Evolutionary conservation across 148 eudicot genomes (phyloP).

Genomic region (Camellia lanceoleosa): DNA sequence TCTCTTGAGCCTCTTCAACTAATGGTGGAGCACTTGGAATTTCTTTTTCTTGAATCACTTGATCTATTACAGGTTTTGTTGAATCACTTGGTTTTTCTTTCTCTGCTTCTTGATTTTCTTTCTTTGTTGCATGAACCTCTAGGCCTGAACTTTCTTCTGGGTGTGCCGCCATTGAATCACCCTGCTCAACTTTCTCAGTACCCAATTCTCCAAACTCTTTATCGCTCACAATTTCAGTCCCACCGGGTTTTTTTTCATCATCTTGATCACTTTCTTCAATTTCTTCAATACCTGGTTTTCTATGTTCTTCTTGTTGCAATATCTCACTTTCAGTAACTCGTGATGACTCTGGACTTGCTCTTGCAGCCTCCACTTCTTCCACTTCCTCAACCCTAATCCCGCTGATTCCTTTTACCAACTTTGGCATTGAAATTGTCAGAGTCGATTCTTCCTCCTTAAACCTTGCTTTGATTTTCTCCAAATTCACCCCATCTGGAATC

Average conservation of each 20-base stretch:
- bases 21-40: background rate
- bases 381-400: conserved; percentile 54
- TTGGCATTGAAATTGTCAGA: conserved; percentile 70
- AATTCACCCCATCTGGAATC: conserved; percentile 56
- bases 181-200: too few species aligned
- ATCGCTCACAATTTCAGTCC: background rate
- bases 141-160: too few species aligned
- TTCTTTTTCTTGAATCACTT: background rate
- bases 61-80: background rate
- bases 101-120: too few species aligned
- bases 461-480: conserved; percentile 56
- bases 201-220: background rate
- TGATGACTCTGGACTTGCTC: background rate
- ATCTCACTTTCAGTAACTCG: conserved; percentile 18
- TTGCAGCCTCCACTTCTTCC: conserved; percentile 18
- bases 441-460: conserved; percentile 48
- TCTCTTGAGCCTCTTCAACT: background rate
- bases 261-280: background rate
- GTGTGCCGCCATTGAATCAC: too few species aligned
- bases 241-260: background rate
- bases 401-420: conserved; percentile 44
- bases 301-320: background rate
- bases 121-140: too few species aligned
- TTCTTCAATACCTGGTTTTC: conserved; percentile 13
- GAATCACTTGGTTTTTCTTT: too few species aligned